phyloP scores from a whole-genome alignment of 805 yeast species.

The Saccharomycopsis sp. region DNA sequence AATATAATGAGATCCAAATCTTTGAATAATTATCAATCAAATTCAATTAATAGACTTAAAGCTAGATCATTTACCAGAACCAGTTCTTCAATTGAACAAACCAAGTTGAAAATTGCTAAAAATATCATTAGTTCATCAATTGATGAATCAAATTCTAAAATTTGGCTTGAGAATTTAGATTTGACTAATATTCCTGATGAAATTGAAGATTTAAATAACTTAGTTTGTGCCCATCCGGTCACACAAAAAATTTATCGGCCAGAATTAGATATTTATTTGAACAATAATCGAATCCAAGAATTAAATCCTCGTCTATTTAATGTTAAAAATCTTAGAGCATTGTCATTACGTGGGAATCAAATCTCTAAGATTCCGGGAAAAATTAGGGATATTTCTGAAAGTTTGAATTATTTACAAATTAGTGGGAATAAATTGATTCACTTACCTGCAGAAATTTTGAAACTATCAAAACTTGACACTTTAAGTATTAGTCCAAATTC shows the following conservation, averaged over 20 bases:
- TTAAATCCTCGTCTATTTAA: conserved; percentile 17
- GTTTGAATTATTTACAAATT: conserved; percentile 14
- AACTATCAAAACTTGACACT: conserved; percentile 11
- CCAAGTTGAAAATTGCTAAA: conserved; percentile 5
- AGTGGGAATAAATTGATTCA: conserved; percentile 12
- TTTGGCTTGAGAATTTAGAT: conserved; percentile 13
- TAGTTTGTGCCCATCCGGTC: conserved; percentile 9
- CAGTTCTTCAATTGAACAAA: conserved; percentile 7
- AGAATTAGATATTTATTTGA: conserved; percentile 11
- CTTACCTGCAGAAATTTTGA: conserved; percentile 11
- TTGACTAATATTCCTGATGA: conserved; percentile 15
- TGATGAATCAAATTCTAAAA: conserved; percentile 12
- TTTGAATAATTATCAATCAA: no score
- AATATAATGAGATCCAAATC: no score
- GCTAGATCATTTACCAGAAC: conserved; percentile 8
- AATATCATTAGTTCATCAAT: conserved; percentile 11
- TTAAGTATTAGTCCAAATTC: conserved; percentile 15
- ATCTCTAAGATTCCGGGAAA: conserved; percentile 15
- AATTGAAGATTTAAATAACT: conserved; percentile 17
- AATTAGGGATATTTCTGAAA: conserved; percentile 4
- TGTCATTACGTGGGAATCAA: conserved; percentile 15
- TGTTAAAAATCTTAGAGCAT: conserved; percentile 11
- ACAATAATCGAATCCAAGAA: conserved; percentile 9
- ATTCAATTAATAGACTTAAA: background rate
- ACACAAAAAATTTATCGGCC: conserved; percentile 9